Evolutionary conservation across 192 early-diverging fungal species (phyloP), one percentile per base, ranked within the genome.

Genomic region (Podila horticola): DNA sequence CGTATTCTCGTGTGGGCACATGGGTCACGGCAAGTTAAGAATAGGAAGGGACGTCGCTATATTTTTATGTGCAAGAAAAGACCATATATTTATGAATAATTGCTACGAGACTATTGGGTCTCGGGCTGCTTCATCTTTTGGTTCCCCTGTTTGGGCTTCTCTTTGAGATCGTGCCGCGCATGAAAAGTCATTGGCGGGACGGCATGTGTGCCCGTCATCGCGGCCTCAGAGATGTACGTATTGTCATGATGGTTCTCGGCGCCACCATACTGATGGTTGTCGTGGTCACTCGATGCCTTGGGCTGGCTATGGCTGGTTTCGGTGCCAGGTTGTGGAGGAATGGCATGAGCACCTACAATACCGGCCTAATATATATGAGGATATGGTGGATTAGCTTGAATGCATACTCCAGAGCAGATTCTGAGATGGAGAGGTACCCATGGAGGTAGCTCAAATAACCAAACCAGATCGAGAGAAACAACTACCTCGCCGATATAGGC

Each of bases 141-240:
- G 22, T 8, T 26, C n/a, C 20, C 50, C 19, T 24, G 52, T 22
- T 26, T 24, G n/a, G 1, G 20, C n/a, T 55, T 55, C n/a, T 26
- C 52, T 10, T 55, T 55, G 5, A 20, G 12, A 17, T 55, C 52
- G 12, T 55, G 52, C 22, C 52, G 36, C 9, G 63, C 71, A 41
- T 66, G 71, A 20, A 51, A 64, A 15, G 63, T 72, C 71, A 75
- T 60, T 0, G 74, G 74, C 1, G 74, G 74, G 51, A 69, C 62
- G 28, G 74, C 74, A 50, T 75, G 67, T 8, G 74, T 62, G 12
- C 74, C 74, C 10, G 50, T 38, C 6, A 69, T 13, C 20, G 6
- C 24, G 13, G 62, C 66, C 29, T 69, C 74, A 12, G 52, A 61
- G 36, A 38, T 62, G 31, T 64, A 69, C 2, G 74, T 62, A 36